These are phyloP conservation scores for Podochytrium sp. DNA, from an alignment of 192 early-diverging fungal genomes.

Conservation along the genomic window DNA sequence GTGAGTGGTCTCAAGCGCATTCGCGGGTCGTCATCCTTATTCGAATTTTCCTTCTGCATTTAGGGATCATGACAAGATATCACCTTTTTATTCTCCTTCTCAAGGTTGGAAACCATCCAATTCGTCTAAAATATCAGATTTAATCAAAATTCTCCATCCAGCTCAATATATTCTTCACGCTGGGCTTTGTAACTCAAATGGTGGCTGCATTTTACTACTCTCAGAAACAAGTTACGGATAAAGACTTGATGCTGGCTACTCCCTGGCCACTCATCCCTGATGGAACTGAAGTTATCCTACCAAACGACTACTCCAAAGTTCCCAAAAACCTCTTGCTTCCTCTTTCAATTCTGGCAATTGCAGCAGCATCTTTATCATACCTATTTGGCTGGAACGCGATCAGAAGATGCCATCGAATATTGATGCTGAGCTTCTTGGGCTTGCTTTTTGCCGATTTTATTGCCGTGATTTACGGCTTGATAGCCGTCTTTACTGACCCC, in stretches of 20 bases:
- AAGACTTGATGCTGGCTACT: background rate
- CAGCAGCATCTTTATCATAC: background rate
- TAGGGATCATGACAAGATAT: slow-evolving; percentile 31
- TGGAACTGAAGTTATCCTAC: background rate
- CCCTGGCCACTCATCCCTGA: slow-evolving; percentile 7
- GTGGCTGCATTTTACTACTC: slow-evolving; percentile 29
- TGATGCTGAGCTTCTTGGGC: slow-evolving; percentile 8
- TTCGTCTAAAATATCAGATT: background rate
- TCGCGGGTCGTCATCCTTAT: too few relatives aligned
- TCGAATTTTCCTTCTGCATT: background rate
- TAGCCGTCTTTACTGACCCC: slow-evolving; percentile 3
- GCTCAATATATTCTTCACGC: slow-evolving; percentile 31
- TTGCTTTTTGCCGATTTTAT: slow-evolving; percentile 14
- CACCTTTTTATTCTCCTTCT: slow-evolving; percentile 26
- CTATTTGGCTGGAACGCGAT: slow-evolving; percentile 25
- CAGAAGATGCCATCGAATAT: background rate
- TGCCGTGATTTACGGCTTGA: slow-evolving; percentile 9
- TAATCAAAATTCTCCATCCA: background rate
- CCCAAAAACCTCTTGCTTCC: slow-evolving; percentile 19
- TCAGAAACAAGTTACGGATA: slow-evolving; percentile 13
- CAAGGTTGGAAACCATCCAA: slow-evolving; percentile 23
- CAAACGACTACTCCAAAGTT: background rate
- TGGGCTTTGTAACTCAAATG: slow-evolving; percentile 28
- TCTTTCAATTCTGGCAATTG: background rate
- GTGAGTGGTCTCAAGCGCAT: background rate